Conservation (phyloP, 495 filamentous ascomycete genomes). For the Pyronema omphalodes region DNA sequence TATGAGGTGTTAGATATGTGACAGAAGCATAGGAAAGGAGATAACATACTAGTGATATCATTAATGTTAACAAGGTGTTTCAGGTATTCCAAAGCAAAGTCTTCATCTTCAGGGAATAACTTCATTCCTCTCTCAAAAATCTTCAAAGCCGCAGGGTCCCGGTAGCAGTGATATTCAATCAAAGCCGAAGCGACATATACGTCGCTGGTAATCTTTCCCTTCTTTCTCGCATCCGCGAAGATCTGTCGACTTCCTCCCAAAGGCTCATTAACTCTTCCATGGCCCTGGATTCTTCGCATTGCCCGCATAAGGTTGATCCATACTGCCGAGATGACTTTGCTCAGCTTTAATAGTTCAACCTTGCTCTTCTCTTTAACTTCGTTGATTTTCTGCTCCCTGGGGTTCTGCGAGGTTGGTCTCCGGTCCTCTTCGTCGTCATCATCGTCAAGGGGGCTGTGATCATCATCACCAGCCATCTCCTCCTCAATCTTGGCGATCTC, state of each 20-base stretch:
- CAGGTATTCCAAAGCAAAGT: constrained; percentile 80
- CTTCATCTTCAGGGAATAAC: constrained; percentile 79
- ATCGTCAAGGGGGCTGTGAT: constrained; percentile 49
- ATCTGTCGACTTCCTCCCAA: constrained; percentile 63
- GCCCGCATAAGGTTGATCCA: constrained; percentile 91
- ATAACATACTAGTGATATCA: constrained; percentile 71
- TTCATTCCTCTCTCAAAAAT: constrained; percentile 90
- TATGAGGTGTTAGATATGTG: constrained; percentile 21
- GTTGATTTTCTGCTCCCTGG: constrained; percentile 46
- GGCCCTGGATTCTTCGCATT: constrained; percentile 86
- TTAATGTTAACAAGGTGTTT: constrained; percentile 83
- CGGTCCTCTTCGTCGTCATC: constrained; percentile 41
- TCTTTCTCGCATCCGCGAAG: constrained; percentile 69
- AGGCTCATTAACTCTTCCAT: constrained; percentile 49
- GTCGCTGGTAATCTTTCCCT: constrained; percentile 74
- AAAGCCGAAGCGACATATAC: constrained; percentile 83
- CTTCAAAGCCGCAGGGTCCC: constrained; percentile 72
- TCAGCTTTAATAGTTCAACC: constrained; percentile 51
- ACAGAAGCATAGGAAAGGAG: not conserved
- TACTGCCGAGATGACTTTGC: constrained; percentile 63
- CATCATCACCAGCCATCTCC: constrained; percentile 36
- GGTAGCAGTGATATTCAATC: constrained; percentile 89
- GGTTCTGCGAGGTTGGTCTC: constrained; percentile 33
- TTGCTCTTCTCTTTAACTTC: constrained; percentile 50
- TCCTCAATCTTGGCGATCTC: constrained; percentile 55